phyloP scores from a whole-genome alignment of 441 rosid genomes.

The Populus hybrid region DNA sequence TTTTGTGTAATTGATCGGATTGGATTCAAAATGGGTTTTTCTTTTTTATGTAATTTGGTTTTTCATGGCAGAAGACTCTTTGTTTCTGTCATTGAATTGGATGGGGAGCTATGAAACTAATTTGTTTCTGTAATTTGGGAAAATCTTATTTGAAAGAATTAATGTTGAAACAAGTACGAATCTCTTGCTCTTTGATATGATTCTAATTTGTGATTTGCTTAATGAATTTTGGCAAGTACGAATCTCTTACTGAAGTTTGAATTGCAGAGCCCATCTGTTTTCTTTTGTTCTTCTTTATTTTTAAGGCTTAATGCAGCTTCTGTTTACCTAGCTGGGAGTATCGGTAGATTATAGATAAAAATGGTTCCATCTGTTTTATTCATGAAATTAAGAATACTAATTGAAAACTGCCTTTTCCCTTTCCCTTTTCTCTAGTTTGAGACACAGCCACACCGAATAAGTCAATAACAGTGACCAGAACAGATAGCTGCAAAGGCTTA shows the following conservation, averaged over 20 bases:
- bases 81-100: slow-evolving; percentile 11
- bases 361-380: neutral
- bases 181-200: neutral
- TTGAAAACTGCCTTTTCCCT: too few species aligned
- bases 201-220: neutral
- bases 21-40: neutral
- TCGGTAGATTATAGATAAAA: neutral
- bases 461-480: too few species aligned
- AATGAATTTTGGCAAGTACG: neutral
- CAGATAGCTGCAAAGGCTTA: neutral
- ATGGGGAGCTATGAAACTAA: slow-evolving; percentile 13
- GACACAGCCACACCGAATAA: too few species aligned
- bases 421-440: too few species aligned
- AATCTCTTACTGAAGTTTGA: neutral
- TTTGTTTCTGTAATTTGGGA: slow-evolving; percentile 29
- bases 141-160: neutral
- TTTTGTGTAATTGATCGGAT: slow-evolving; percentile 46
- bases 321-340: neutral
- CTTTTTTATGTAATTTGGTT: neutral
- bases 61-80: slow-evolving; percentile 7
- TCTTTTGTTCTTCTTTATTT: neutral
- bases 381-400: too few species aligned
- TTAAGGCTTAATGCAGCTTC: neutral
- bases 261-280: neutral
- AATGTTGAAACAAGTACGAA: neutral